Conservation (phyloP, 345 rosid genomes). For the Linum tenue region DNA sequence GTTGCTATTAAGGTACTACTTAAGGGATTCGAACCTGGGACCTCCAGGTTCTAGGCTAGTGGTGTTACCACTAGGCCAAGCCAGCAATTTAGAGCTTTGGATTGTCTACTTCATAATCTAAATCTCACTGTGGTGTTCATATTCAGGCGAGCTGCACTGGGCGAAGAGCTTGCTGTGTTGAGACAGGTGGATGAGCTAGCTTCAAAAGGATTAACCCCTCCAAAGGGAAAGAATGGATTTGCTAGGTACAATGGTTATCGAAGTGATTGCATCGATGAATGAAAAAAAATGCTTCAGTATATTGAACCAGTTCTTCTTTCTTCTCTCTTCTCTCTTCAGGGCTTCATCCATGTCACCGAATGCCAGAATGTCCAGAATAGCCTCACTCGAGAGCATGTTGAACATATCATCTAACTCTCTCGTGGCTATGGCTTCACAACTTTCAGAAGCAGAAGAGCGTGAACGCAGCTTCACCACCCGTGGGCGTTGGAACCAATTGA, state of each 20-base stretch:
- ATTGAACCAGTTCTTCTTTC: slow-evolving; percentile 13
- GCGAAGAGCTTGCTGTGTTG: slow-evolving; percentile 81
- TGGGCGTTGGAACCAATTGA: slow-evolving; percentile 37
- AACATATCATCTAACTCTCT: slow-evolving; percentile 87
- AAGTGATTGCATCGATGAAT: background rate
- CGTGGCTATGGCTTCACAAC: slow-evolving; percentile 97
- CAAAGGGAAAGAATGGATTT: slow-evolving; percentile 85
- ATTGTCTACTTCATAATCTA: slow-evolving; percentile 1
- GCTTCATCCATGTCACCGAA: slow-evolving; percentile 88
- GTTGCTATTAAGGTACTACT: too few relatives aligned
- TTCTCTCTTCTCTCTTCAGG: slow-evolving; percentile 31
- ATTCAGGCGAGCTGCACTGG: slow-evolving; percentile 88
- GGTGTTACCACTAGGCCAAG: too few relatives aligned
- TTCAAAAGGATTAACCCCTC: slow-evolving; percentile 85
- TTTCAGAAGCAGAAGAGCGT: slow-evolving; percentile 95
- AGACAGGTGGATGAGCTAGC: slow-evolving; percentile 85
- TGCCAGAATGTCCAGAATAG: slow-evolving; percentile 83
- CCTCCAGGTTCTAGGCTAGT: too few relatives aligned
- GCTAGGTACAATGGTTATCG: slow-evolving; percentile 47
- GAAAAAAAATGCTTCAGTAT: background rate
- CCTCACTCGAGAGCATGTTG: slow-evolving; percentile 89
- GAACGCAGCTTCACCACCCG: slow-evolving; percentile 83
- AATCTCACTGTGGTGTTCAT: slow-evolving; percentile 8
- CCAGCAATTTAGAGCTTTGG: slow-evolving; percentile 4
- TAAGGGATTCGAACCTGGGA: too few relatives aligned